Conservation (phyloP, 345 rosid species). For the Murraya koenigii region DNA sequence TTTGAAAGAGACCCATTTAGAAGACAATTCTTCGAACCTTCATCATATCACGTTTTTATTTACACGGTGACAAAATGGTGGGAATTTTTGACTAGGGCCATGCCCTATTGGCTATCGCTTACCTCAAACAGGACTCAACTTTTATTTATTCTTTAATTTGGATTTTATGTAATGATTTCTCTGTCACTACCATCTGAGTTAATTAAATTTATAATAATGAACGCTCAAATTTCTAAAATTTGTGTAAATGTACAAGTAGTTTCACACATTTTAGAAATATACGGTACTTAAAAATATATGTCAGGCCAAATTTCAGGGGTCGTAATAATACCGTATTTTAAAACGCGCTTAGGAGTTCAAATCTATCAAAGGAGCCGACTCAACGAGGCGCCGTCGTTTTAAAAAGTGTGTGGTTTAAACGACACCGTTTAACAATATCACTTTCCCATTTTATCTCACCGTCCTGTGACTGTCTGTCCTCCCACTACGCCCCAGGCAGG, state of each 20-base stretch:
- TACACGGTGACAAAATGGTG: background rate
- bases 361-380: too few relatives aligned
- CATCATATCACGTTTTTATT: background rate
- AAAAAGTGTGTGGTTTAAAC: background rate
- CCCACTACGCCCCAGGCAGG: conserved; percentile 1
- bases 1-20: background rate
- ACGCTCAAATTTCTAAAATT: too few relatives aligned
- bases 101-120: too few relatives aligned
- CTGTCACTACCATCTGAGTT: background rate
- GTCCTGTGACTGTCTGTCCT: conserved; percentile 13
- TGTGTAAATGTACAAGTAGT: too few relatives aligned
- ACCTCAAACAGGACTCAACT: background rate
- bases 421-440: background rate
- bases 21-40: background rate
- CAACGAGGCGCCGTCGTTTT: background rate
- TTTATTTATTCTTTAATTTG: background rate
- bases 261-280: too few relatives aligned
- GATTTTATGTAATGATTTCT: background rate
- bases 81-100: background rate
- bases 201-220: background rate
- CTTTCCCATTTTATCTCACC: conserved; percentile 5
- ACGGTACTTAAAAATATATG: too few relatives aligned
- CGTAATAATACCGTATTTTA: too few relatives aligned
- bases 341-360: too few relatives aligned
- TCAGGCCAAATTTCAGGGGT: too few relatives aligned